phyloP scores from a whole-genome alignment of 2,329 filamentous ascomycete species.

The Xylaria sp. region DNA sequence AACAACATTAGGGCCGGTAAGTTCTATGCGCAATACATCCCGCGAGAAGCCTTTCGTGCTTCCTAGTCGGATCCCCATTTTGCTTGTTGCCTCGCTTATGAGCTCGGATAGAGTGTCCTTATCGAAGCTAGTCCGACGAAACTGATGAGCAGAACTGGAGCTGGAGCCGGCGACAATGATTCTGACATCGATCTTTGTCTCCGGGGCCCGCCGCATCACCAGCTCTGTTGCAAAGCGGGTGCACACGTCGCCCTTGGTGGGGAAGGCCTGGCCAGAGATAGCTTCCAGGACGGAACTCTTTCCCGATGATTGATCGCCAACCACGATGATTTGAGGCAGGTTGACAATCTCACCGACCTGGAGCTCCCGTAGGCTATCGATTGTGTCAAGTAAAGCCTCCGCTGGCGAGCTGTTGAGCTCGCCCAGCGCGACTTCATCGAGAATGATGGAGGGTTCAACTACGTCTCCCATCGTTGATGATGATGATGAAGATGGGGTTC shows the following conservation, averaged over 20 bases:
- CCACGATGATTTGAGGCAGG: conserved; percentile 24
- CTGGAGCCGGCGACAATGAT: neutral
- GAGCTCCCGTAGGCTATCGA: conserved; percentile 4
- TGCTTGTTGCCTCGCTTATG: neutral
- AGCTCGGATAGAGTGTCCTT: neutral
- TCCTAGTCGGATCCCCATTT: neutral
- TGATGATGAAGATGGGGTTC: neutral
- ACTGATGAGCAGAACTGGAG: neutral
- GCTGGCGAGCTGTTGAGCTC: conserved; percentile 2
- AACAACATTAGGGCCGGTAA: conserved; percentile 57
- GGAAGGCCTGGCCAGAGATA: conserved; percentile 7
- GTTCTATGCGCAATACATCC: conserved; percentile 59
- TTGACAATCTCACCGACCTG: neutral
- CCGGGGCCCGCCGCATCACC: neutral
- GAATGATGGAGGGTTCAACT: neutral
- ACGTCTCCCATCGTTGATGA: neutral
- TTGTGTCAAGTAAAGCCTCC: neutral
- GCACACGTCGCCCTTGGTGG: conserved; percentile 8
- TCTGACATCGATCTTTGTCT: conserved; percentile 2
- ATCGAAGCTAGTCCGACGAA: neutral
- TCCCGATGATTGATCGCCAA: conserved; percentile 24
- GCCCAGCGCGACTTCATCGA: neutral
- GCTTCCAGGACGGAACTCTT: conserved; percentile 28
- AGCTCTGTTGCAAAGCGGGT: conserved; percentile 22
- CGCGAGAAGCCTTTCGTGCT: neutral